phyloP scores from a whole-genome alignment of 192 early-diverging fungal genomes.

The Chytriomyces hyalinus region DNA sequence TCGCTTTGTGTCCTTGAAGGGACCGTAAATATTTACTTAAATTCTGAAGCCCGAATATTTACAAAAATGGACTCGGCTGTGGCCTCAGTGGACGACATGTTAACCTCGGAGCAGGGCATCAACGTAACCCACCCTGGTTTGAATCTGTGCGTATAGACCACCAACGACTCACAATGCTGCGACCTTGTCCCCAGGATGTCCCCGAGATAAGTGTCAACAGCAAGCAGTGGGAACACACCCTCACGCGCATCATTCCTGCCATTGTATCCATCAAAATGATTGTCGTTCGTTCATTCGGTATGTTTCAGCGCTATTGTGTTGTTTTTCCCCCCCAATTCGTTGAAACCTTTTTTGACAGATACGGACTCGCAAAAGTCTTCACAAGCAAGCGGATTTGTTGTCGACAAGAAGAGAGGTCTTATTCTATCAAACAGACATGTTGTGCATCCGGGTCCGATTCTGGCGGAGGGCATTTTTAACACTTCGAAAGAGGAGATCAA shows the following conservation, averaged over 20 bases:
- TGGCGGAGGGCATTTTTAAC: conserved; percentile 50
- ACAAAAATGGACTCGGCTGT: too few species aligned
- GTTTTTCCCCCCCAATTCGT: neutral
- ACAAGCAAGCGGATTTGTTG: conserved; percentile 81
- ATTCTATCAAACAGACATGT: conserved; percentile 74
- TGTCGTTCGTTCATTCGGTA: conserved; percentile 59
- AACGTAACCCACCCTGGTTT: too few species aligned
- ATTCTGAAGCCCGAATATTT: too few species aligned
- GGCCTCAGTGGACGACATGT: too few species aligned
- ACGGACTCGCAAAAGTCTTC: conserved; percentile 71
- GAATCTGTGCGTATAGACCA: too few species aligned
- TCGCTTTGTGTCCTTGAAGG: too few species aligned
- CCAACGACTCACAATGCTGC: too few species aligned
- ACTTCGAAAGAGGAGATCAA: conserved; percentile 69
- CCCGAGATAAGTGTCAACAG: too few species aligned
- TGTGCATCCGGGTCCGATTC: conserved; percentile 71
- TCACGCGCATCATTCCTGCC: conserved; percentile 68
- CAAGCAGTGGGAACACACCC: conserved; percentile 69
- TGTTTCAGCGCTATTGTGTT: neutral
- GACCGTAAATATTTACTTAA: too few species aligned
- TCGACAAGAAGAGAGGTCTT: conserved; percentile 70
- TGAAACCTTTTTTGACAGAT: conserved; percentile 44
- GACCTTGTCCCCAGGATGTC: too few species aligned
- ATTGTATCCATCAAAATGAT: conserved; percentile 79
- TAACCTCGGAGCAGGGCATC: too few species aligned